These are phyloP conservation scores for Debaryomyces maramus DNA, from an alignment of 805 yeast genomes.

Conservation along the genomic window DNA sequence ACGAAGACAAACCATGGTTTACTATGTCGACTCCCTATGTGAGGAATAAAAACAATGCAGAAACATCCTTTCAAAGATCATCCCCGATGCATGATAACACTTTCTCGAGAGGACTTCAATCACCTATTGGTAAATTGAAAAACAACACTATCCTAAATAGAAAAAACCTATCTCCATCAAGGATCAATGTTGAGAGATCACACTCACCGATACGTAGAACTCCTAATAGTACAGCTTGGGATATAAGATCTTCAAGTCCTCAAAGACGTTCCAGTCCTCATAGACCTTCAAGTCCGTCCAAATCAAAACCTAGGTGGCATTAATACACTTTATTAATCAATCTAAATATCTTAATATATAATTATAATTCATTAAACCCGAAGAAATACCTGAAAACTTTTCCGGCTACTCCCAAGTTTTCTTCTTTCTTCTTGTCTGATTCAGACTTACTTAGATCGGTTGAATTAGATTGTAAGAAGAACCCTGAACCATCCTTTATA, in stretches of 20 bases:
- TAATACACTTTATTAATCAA: conserved; percentile 2
- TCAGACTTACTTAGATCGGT: conserved; percentile 19
- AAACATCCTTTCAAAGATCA: background rate
- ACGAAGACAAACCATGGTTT: conserved; percentile 3
- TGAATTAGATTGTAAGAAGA: conserved; percentile 31
- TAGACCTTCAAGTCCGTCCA: conserved; percentile 10
- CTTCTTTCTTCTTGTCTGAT: conserved; percentile 21
- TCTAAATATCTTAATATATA: conserved; percentile 1
- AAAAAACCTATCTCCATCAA: background rate
- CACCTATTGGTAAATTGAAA: conserved; percentile 1
- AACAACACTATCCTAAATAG: conserved; percentile 1
- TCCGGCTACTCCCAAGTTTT: conserved; percentile 35
- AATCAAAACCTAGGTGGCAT: conserved; percentile 10
- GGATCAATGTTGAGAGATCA: background rate
- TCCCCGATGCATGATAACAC: background rate
- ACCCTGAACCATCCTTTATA: conserved; percentile 39
- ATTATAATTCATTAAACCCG: conserved; percentile 45
- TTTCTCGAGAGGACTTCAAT: conserved; percentile 6
- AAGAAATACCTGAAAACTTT: conserved; percentile 36
- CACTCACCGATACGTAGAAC: conserved; percentile 1
- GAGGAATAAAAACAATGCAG: background rate
- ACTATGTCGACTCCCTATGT: background rate
- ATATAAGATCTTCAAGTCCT: conserved; percentile 13
- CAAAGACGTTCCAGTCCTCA: conserved; percentile 4
- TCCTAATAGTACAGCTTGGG: background rate